These are phyloP conservation scores for Mrakia gelida DNA, from an alignment of 768 basidiomycete species.

Conservation along the genomic window DNA sequence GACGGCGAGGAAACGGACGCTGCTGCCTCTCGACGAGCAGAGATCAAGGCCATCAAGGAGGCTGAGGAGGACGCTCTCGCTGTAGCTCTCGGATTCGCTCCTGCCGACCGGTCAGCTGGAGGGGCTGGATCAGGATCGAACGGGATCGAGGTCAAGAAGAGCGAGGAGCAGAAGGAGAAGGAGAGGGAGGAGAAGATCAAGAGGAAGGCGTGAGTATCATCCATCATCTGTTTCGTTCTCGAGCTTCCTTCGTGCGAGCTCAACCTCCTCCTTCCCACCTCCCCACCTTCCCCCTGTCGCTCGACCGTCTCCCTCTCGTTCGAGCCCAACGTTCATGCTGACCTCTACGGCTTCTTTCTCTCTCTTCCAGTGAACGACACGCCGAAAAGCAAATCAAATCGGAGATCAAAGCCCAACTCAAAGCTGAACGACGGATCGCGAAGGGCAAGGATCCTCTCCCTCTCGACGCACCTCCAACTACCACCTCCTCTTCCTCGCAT, in stretches of 20 bases:
- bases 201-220: conserved; percentile 14
- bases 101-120: conserved; percentile 9
- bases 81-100: conserved; percentile 27
- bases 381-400: conserved; percentile 27
- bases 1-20: conserved; percentile 26
- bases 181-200: conserved; percentile 17
- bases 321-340: neutral
- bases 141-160: conserved; percentile 17
- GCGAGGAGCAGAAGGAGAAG: conserved; percentile 8
- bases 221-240: neutral
- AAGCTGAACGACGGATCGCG: conserved; percentile 11
- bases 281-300: neutral
- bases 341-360: neutral
- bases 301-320: neutral
- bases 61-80: conserved; percentile 33
- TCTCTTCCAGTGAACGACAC: neutral
- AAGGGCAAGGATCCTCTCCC: conserved; percentile 2
- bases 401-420: conserved; percentile 30
- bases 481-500: neutral
- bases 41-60: conserved; percentile 31
- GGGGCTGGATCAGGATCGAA: conserved; percentile 6
- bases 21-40: conserved; percentile 11
- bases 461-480: too few relatives aligned
- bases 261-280: too few relatives aligned
- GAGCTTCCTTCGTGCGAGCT: neutral